Percentiles rank a stretch among this genome's conserved stretches.
Conservation (phyloP, 1,284 basidiomycete genomes). For the Austroboletus novae-zelandiae region DNA sequence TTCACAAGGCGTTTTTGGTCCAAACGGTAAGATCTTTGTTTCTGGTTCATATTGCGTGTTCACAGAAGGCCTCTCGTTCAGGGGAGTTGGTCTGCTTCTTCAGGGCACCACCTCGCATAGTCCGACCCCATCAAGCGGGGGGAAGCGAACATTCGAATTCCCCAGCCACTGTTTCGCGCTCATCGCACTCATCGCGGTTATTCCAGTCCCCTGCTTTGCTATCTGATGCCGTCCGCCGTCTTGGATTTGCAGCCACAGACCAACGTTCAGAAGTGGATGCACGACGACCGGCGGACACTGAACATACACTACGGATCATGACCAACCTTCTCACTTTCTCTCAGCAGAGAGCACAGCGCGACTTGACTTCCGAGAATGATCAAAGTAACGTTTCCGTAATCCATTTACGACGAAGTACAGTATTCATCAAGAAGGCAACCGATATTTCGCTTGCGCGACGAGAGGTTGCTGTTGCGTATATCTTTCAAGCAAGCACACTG, state of each 20-base stretch:
- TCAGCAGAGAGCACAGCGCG: conserved; percentile 42
- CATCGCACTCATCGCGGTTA: conserved; percentile 37
- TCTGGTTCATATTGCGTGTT: neutral
- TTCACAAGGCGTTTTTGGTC: conserved; percentile 82
- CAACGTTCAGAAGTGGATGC: conserved; percentile 37
- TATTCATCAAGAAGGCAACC: conserved; percentile 65
- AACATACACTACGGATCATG: conserved; percentile 67
- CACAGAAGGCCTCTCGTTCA: conserved; percentile 28
- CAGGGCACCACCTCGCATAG: conserved; percentile 69
- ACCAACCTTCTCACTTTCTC: conserved; percentile 67
- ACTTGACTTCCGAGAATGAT: conserved; percentile 32
- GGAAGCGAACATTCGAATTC: conserved; percentile 49
- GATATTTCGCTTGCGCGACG: conserved; percentile 55
- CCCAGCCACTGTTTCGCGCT: conserved; percentile 37
- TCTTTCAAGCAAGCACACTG: conserved; percentile 46
- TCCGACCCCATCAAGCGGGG: conserved; percentile 45
- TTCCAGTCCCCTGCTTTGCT: conserved; percentile 65
- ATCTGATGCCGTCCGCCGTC: conserved; percentile 63
- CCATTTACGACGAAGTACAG: conserved; percentile 52
- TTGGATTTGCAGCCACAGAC: conserved; percentile 60
- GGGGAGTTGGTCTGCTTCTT: conserved; percentile 87
- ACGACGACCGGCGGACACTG: conserved; percentile 44
- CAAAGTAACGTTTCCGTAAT: conserved; percentile 36
- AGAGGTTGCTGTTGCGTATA: conserved; percentile 64
- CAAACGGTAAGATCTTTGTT: conserved; percentile 58